phyloP scores from a whole-genome alignment of 2,329 filamentous ascomycete genomes.

The Claviceps digitariae region DNA sequence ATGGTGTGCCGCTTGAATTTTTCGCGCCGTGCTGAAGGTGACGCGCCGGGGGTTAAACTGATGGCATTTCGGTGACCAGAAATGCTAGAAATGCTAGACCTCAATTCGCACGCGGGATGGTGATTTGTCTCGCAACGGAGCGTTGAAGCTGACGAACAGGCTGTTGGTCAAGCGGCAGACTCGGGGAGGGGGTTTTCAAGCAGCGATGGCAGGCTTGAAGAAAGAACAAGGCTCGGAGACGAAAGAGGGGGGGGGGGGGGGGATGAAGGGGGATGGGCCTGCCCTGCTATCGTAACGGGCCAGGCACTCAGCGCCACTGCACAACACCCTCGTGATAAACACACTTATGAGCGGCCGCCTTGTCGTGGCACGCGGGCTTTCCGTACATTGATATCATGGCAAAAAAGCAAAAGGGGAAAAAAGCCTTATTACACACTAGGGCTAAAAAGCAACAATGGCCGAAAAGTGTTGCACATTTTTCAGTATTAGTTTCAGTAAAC shows the following conservation, averaged over 20 bases:
- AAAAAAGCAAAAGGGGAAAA: neutral
- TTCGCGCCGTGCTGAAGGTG: conserved; percentile 13
- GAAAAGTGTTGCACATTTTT: neutral
- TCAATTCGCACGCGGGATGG: neutral
- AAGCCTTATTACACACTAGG: neutral
- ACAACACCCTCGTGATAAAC: conserved; percentile 4
- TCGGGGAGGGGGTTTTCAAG: neutral
- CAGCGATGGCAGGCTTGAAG: neutral
- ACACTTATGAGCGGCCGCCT: neutral
- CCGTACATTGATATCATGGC: neutral
- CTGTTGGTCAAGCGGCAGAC: neutral
- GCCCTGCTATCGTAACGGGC: neutral
- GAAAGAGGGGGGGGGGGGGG: conserved; percentile 3
- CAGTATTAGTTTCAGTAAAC: neutral
- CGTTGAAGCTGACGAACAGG: neutral
- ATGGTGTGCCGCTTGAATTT: conserved; percentile 10
- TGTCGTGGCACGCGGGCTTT: neutral
- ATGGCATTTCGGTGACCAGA: conserved; percentile 11
- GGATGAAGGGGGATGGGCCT: neutral
- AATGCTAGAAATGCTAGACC: neutral
- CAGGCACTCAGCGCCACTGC: conserved; percentile 4
- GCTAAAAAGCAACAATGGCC: neutral
- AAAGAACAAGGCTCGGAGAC: neutral
- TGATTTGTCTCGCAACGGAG: neutral
- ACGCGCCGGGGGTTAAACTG: conserved; percentile 14